Conservation (phyloP, 75 land plant species). For the Picea sitchensis region DNA sequence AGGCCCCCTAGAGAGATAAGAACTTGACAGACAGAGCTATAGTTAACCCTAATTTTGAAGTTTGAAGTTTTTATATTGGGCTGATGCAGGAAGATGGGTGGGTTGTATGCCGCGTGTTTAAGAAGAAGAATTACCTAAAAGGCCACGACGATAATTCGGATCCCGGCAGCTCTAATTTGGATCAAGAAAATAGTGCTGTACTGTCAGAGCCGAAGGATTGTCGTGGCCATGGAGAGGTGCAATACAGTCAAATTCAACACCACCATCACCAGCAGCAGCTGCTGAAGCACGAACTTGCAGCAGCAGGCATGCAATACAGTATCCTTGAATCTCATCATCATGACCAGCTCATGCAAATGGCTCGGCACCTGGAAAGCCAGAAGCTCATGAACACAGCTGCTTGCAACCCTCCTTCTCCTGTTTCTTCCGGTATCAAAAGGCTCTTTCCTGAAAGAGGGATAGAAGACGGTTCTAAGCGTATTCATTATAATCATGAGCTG, state of each 20-base stretch:
- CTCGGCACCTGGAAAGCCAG: neutral
- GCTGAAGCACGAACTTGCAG: neutral
- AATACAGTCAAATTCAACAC: neutral
- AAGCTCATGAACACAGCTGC: neutral
- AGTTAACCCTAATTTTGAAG: no score
- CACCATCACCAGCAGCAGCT: neutral
- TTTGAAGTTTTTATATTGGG: no score
- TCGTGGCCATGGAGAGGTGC: neutral
- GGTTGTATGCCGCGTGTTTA: conserved; percentile 69
- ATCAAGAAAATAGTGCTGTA: neutral
- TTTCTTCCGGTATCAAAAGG: neutral
- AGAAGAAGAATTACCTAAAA: conserved; percentile 53
- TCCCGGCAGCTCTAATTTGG: neutral
- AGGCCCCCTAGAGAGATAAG: no score
- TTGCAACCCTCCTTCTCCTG: neutral
- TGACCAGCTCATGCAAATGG: neutral
- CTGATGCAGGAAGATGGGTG: conserved; percentile 52
- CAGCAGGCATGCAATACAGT: neutral
- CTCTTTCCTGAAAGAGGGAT: neutral
- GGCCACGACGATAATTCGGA: conserved; percentile 12
- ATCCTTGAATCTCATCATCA: no score
- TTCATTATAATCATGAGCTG: neutral
- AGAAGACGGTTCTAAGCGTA: neutral
- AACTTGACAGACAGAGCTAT: no score
- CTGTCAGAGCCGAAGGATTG: neutral